Base-by-base conservation (phyloP, 1,284 basidiomycete genomes). In the Naganishia sp. region DNA sequence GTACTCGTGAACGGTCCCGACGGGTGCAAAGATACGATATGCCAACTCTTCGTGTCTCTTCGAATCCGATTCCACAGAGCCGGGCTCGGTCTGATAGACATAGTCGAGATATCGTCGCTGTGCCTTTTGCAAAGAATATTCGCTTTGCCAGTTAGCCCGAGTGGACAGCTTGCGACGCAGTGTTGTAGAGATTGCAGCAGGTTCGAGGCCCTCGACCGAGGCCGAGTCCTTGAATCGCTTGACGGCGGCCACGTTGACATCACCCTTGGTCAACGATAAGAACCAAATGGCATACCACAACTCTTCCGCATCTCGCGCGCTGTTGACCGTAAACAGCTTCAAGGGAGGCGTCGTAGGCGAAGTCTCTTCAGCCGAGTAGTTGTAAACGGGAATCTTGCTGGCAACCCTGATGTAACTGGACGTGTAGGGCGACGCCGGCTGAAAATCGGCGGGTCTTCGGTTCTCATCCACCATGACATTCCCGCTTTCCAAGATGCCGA, bases 221-320 rank as follows among this genome's bases (percentile, higher is more conserved):
- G 57, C 49, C 11, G 48, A 25, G 21, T 63, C 49, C 23, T 50
- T 31, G 33, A 50, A 48, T 9, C 31, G 43, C 31, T 18, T 33
- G 43, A 60, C 33, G 1, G 65, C 65, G 5, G 49, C 55, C n/a
- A 16, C 45, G 21, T 67, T 67, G n/a, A 53, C 59, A 21, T 67
- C 53, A n/a, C 65, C 65, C 39, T 48, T 61, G n/a, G 60, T 59
- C 49, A 60, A 44, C 9, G 68, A 50, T n/a, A 66, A 25, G 25
- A 50, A 57, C 68, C 68, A 69, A 31, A 65, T 36, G 44, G 46
- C 48, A 49, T 66, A 69, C 68, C 68, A 69, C 21, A 42, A 69
- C 18, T 55, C 48, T 23, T 42, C 54, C 21, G 57, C 46, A 25
- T 65, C 57, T 15, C 33, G 31, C 9, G 36, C 42, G 4, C 25